phyloP scores from a whole-genome alignment of 1,284 basidiomycete genomes.

The Trichosporon faecale region DNA sequence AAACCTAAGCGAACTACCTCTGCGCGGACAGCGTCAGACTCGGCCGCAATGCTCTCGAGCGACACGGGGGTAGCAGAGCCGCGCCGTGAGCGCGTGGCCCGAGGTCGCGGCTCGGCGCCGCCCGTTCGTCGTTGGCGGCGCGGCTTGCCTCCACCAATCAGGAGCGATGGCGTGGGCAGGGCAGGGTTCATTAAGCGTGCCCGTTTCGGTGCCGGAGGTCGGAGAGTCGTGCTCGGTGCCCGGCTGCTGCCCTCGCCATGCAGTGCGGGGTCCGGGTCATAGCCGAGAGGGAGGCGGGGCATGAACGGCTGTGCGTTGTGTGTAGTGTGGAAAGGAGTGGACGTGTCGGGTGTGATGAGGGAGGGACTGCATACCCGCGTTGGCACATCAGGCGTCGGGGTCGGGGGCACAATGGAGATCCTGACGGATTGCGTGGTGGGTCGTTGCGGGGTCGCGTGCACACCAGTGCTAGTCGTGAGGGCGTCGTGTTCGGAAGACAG shows the following conservation, averaged over 20 bases:
- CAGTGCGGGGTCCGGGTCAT: slow-evolving; percentile 21
- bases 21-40: slow-evolving; percentile 28
- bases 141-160: slow-evolving; percentile 13
- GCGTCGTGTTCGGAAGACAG: background rate
- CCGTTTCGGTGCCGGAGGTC: background rate
- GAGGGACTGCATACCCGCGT: background rate
- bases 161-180: background rate
- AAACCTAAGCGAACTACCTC: slow-evolving; percentile 37
- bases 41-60: slow-evolving; percentile 30
- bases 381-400: background rate
- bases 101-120: slow-evolving; percentile 10
- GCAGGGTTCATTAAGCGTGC: slow-evolving; percentile 4
- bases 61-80: slow-evolving; percentile 23
- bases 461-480: background rate
- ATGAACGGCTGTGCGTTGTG: background rate
- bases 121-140: slow-evolving; percentile 4
- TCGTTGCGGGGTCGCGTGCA: background rate
- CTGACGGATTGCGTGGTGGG: background rate
- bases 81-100: slow-evolving; percentile 23
- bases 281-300: slow-evolving; percentile 16
- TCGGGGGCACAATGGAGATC: slow-evolving; percentile 8
- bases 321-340: background rate
- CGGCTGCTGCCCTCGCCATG: slow-evolving; percentile 24
- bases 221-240: background rate
- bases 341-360: background rate